Conservation (phyloP, 2,329 filamentous ascomycete genomes). For the Tolypocladium cylindrosporum region DNA sequence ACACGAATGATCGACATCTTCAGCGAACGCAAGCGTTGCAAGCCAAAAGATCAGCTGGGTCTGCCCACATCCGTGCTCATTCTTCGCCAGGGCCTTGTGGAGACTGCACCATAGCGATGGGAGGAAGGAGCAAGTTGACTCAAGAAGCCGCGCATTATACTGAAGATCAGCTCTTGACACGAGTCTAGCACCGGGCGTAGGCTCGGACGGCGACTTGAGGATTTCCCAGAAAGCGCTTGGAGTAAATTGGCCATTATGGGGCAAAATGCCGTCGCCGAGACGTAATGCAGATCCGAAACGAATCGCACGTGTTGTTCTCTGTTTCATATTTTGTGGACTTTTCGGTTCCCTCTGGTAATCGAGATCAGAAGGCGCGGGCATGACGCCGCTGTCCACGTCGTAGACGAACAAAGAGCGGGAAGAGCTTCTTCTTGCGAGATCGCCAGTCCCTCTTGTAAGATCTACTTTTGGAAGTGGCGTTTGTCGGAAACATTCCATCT, state of each 20-base stretch:
- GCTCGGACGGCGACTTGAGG: not conserved
- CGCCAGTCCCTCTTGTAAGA: not conserved
- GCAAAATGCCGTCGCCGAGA: not conserved
- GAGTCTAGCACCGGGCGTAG: not conserved
- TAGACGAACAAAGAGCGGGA: not conserved
- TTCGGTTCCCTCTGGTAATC: not conserved
- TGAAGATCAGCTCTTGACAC: not conserved
- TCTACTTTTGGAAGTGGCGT: not conserved
- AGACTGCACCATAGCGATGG: not conserved
- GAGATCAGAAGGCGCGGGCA: not conserved
- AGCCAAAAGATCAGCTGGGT: not conserved
- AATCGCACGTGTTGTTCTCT: not conserved
- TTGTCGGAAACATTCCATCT: not conserved
- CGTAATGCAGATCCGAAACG: not conserved
- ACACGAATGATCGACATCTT: not conserved
- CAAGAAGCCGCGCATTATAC: not conserved
- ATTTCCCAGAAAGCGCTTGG: slow-evolving; percentile 2
- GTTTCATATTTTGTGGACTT: not conserved
- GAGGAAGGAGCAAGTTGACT: not conserved
- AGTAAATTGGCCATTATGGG: slow-evolving; percentile 7
- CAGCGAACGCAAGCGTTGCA: not conserved
- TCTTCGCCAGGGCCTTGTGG: not conserved
- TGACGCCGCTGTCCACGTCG: not conserved
- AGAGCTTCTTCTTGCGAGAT: not conserved
- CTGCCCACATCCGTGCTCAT: not conserved